A percentile compares a stretch with the other conserved stretches of the same genome.
phyloP scores from a whole-genome alignment of 805 yeast species.

The Isabelozyma heimii region DNA sequence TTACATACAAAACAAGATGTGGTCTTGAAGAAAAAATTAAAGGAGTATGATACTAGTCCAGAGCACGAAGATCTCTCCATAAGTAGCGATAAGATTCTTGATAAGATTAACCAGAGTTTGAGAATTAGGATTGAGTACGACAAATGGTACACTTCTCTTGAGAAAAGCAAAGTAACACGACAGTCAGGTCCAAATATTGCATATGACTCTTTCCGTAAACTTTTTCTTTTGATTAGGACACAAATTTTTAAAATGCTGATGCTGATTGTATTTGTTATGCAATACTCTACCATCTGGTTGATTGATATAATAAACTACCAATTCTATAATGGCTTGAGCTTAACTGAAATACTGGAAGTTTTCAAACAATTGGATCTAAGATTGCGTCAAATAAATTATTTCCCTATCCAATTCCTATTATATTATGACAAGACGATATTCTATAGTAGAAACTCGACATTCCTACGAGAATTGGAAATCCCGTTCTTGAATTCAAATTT shows the following conservation, averaged over 20 bases:
- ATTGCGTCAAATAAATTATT: constrained; percentile 68
- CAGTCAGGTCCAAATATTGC: background rate
- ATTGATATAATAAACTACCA: constrained; percentile 27
- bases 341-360: constrained; percentile 52
- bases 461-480: constrained; percentile 43
- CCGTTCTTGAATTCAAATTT: constrained; percentile 34
- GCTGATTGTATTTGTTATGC: constrained; percentile 10
- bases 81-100: constrained; percentile 27
- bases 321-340: constrained; percentile 13
- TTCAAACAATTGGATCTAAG: constrained; percentile 80
- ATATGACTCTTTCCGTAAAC: constrained; percentile 1
- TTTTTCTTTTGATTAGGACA: background rate
- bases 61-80: constrained; percentile 11
- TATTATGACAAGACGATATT: constrained; percentile 44
- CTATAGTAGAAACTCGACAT: constrained; percentile 28
- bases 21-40: background rate
- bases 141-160: too few relatives aligned
- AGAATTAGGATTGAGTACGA: constrained; percentile 9
- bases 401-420: constrained; percentile 75
- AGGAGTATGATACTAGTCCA: background rate
- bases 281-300: constrained; percentile 12
- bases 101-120: constrained; percentile 30
- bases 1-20: constrained; percentile 3
- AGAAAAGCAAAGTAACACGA: background rate
- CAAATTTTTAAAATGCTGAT: constrained; percentile 8